Conservation (phyloP, 768 basidiomycete genomes). For the Mycena alexandri region DNA sequence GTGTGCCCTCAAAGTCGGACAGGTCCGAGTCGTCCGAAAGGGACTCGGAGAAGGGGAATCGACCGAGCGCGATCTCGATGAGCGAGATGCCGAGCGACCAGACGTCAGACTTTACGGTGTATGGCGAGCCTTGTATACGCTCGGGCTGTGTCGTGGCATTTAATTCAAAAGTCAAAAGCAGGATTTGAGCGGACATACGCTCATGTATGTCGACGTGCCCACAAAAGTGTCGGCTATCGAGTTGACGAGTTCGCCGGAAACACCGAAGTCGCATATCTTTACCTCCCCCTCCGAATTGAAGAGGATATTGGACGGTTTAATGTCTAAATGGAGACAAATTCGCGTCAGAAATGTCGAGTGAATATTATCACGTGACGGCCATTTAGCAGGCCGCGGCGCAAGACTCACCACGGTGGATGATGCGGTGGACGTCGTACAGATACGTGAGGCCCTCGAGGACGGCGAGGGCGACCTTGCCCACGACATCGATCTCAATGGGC, state of each 20-base stretch:
- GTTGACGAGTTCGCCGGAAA: slow-evolving; percentile 98
- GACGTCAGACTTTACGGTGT: slow-evolving; percentile 98
- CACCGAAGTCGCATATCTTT: slow-evolving; percentile 99
- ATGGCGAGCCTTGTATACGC: slow-evolving; percentile 98
- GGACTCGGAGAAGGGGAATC: slow-evolving; percentile 95
- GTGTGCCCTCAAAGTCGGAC: slow-evolving; percentile 85
- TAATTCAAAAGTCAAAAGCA: slow-evolving; percentile 18
- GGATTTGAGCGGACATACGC: slow-evolving; percentile 69
- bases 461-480: slow-evolving; percentile 93
- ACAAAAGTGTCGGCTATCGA: slow-evolving; percentile 99
- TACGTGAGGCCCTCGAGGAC: slow-evolving; percentile 97
- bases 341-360: neutral
- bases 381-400: neutral
- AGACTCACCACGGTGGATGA: slow-evolving; percentile 96
- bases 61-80: slow-evolving; percentile 95
- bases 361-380: slow-evolving; percentile 41
- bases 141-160: slow-evolving; percentile 77
- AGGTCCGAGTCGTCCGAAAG: slow-evolving; percentile 82
- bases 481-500: slow-evolving; percentile 91
- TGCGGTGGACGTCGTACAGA: slow-evolving; percentile 96
- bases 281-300: slow-evolving; percentile 95
- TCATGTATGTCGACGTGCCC: slow-evolving; percentile 99
- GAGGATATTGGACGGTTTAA: slow-evolving; percentile 98
- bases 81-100: slow-evolving; percentile 98
- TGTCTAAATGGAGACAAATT: slow-evolving; percentile 66